Base-by-base conservation (phyloP, 2,329 filamentous ascomycete genomes). In the Colletotrichum nymphaeae region DNA sequence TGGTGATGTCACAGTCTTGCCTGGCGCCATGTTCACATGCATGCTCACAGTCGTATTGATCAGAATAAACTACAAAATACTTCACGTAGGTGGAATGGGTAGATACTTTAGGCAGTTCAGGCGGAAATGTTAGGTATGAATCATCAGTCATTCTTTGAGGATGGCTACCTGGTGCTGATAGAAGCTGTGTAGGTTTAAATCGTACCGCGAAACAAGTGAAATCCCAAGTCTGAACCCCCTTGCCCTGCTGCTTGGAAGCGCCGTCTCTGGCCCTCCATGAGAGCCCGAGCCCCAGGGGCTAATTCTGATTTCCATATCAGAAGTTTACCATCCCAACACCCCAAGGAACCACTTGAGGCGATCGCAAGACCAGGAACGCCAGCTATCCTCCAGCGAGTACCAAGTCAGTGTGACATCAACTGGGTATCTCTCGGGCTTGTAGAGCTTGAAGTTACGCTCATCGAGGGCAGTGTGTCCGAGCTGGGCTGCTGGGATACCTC, bases 391-490 rank as follows among this genome's bases (percentile, higher is more conserved):
- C 28, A 64, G 8, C 28, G 62, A 64, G 26, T 64, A 55, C n/a
- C 66, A 70, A 4, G 58, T 37, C 8, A 28, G n/a, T 4, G 64
- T 63, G n/a, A 70, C 53, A 56, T 68, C 62, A 22, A 70, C 24
- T 3, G 63, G 63, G 53, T 65, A 63, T 22, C 69, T 26, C 32
- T 65, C 63, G 32, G 67, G 69, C 46, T 55, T 46, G 5, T 49
- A 42, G 2, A 63, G 24, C 49, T 70, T 66, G 71, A 83, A 83
- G 74, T 80, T 83, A 37, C 82, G 79, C 57, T 83, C 81, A 62
- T 84, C 83, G 74, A 84, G 79, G 12, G 81, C 82, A 14, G 83
- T 85, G 72, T 83, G 80, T 1, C 84, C 83, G 14, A 82, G 81
- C 60, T 77, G 79, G 60, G 84, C 75, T 14, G 79, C 76, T 1